Base-by-base conservation (phyloP, 345 rosid species). In the Populus tremula region DNA sequence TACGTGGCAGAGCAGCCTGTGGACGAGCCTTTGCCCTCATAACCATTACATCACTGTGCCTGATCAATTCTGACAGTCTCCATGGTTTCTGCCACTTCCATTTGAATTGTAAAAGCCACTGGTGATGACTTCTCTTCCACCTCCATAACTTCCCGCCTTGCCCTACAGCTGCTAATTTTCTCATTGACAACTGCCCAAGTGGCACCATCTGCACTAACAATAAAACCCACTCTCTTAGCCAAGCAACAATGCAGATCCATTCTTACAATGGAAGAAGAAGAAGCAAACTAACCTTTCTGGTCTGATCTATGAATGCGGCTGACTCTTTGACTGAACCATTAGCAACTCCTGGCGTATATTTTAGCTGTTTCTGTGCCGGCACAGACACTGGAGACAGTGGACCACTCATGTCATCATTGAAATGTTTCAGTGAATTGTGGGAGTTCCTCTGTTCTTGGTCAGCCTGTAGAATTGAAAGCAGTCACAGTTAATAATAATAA, bases 51-150 rank as follows among this genome's bases (percentile, higher is more conserved):
- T 96, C 99, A 79, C 94, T 92, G 79, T 90, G 97, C 81, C 92
- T 87, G 68, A 96, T 96, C 92, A 84, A 86, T 84, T 93, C 99
- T 25, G 99, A 96, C 75, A 96, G 92, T 84, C 91, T 92, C 99
- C 99, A 96, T 66, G 99, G 99, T 85, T 96, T 96, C 85, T 96
- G 99, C 99, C 99, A 96, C 85, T 96, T 96, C 96, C 97, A 96
- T 83, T 96, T 96, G 88, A 92, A 96, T 75, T 96, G 99, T 83
- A 96, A 82, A 54, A 90, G 93, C 98, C 99, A 96, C 69, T 91
- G 96, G 82, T 93, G 98, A 86, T 96, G 99, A 79, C 99, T 91
- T 87, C 99, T 92, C 85, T 96, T 96, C 99, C 99, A 96, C 88
- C 99, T 93, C 99, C 99, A 93, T 71, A 96, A 88, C 81, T 89